Evolutionary conservation across 1,284 basidiomycete species (phyloP).

Genomic region (Cutaneotrichosporon cutaneum): DNA sequence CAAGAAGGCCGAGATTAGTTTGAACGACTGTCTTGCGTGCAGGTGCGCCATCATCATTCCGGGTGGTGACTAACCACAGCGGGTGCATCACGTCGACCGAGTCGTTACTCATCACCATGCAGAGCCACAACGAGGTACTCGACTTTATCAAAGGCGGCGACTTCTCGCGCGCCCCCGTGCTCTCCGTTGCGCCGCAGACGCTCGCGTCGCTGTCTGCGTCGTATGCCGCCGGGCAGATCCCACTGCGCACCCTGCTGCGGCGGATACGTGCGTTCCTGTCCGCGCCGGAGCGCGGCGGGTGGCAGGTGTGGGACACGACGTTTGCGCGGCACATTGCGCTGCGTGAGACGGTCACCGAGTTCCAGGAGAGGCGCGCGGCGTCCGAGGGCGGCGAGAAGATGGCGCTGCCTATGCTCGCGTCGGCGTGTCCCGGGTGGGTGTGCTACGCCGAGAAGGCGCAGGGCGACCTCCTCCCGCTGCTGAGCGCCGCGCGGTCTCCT

Average conservation of each 20-base stretch:
- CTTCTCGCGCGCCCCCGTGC: constrained; percentile 64
- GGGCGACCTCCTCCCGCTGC: constrained; percentile 85
- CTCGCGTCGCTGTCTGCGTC: constrained; percentile 85
- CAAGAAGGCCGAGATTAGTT: constrained; percentile 88
- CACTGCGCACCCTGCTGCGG: constrained; percentile 63
- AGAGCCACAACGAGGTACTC: constrained; percentile 89
- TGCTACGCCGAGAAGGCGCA: constrained; percentile 99
- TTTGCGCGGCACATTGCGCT: constrained; percentile 88
- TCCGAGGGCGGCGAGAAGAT: constrained; percentile 17
- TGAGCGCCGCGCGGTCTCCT: constrained; percentile 83
- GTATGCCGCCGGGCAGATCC: constrained; percentile 56
- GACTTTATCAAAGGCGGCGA: constrained; percentile 60
- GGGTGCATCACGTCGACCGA: constrained; percentile 98
- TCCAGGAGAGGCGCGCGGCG: constrained; percentile 63
- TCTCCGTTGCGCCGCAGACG: constrained; percentile 88
- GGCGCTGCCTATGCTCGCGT: constrained; percentile 81
- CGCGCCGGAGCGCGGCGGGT: constrained; percentile 35
- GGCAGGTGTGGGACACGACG: constrained; percentile 84
- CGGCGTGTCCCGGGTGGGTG: constrained; percentile 98
- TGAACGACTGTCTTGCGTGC: constrained; percentile 79
- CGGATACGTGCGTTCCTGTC: constrained; percentile 64
- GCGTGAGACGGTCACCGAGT: constrained; percentile 78
- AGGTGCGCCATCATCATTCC: constrained; percentile 43
- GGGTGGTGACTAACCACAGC: constrained; percentile 55
- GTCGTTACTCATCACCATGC: constrained; percentile 93